Evolutionary conservation across 208 protist genomes (phyloP).

Genomic region (Wallacemonas sp.): DNA sequence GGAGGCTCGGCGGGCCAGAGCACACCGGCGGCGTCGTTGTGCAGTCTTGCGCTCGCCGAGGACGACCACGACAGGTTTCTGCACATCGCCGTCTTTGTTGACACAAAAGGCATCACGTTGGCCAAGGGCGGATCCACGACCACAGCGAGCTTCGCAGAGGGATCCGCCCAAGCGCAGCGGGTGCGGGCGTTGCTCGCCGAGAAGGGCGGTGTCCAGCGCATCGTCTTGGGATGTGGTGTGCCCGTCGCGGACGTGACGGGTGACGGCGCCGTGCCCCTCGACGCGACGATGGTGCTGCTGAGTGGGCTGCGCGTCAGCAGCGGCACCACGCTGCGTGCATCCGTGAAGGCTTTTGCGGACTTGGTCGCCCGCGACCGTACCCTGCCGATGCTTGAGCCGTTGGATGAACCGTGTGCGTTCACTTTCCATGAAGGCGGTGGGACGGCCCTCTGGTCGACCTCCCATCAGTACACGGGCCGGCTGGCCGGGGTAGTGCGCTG

Average conservation of each 20-base stretch:
- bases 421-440: constrained; percentile 40
- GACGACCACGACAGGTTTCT: constrained; percentile 56
- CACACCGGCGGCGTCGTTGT: not conserved
- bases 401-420: constrained; percentile 29
- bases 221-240: constrained; percentile 12
- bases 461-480: constrained; percentile 24
- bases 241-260: not conserved
- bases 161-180: not conserved
- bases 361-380: constrained; percentile 37
- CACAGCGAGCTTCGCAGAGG: constrained; percentile 18
- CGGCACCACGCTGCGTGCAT: constrained; percentile 21
- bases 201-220: not conserved
- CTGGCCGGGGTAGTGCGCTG: constrained; percentile 34
- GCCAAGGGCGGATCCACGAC: constrained; percentile 35
- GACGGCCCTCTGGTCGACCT: constrained; percentile 15
- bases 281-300: constrained; percentile 28
- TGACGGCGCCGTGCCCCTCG: not conserved
- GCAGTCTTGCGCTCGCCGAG: constrained; percentile 7
- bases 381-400: constrained; percentile 19
- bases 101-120: constrained; percentile 34
- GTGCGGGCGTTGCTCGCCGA: constrained; percentile 1
- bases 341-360: constrained; percentile 31
- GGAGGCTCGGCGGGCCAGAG: not conserved
- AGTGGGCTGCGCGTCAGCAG: constrained; percentile 44
- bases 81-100: constrained; percentile 49